phyloP scores from a whole-genome alignment of 106 monocot genomes.

The Gastrodia elata region DNA sequence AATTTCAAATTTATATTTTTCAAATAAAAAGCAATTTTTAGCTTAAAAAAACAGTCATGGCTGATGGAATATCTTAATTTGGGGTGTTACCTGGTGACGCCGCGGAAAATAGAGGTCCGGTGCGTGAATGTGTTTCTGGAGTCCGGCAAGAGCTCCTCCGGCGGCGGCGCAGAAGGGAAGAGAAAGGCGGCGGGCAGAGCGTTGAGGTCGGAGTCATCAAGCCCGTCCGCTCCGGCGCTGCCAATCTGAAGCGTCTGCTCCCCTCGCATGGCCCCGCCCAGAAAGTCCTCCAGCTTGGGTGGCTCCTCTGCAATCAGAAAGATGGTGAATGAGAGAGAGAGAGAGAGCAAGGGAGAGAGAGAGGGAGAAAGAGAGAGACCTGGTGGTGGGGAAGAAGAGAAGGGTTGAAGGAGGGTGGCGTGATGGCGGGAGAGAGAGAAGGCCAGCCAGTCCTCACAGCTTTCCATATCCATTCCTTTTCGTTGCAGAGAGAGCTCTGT shows the following conservation, averaged over 20 bases:
- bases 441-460: conserved; percentile 44
- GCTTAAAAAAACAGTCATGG: too few species aligned
- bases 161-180: conserved; percentile 10
- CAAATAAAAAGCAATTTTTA: too few species aligned
- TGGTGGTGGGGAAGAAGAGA: conserved; percentile 17
- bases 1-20: not conserved
- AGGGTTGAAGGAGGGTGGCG: conserved; percentile 25
- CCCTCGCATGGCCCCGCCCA: conserved; percentile 14
- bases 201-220: conserved; percentile 38
- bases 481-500: not conserved
- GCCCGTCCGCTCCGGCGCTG: not conserved
- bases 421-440: conserved; percentile 44
- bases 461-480: conserved; percentile 31
- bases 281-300: conserved; percentile 50
- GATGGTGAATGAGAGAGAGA: not conserved
- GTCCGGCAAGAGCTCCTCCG: conserved; percentile 8
- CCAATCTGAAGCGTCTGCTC: too few species aligned
- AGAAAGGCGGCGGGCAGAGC: conserved; percentile 67
- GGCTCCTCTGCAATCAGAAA: conserved; percentile 6
- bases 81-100: conserved; percentile 61
- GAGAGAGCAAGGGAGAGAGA: not conserved
- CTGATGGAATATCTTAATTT: too few species aligned
- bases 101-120: conserved; percentile 65
- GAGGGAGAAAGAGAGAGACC: conserved; percentile 10
- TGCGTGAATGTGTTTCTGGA: conserved; percentile 49